Evolutionary conservation across 139 green algal species (phyloP).

Genomic region (Asterochloris sp.): DNA sequence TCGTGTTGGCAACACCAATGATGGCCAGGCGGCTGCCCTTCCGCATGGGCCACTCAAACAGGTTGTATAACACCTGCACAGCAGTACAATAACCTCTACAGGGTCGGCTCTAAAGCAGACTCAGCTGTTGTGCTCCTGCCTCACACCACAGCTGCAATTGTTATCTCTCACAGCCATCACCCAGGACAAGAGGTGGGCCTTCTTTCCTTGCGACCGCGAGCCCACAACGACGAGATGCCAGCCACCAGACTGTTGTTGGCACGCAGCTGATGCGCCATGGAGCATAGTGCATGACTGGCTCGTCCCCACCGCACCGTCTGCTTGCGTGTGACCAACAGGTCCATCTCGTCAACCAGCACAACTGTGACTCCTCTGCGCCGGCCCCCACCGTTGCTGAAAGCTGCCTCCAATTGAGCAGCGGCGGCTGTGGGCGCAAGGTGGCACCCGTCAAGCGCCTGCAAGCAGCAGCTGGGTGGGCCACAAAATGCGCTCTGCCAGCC

Average conservation of each 20-base stretch:
- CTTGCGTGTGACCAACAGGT: conserved; percentile 89
- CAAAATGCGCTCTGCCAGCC: neutral
- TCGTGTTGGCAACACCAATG: conserved; percentile 97
- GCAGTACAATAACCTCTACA: too few species aligned
- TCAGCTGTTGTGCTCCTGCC: neutral
- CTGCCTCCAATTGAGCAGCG: conserved; percentile 61
- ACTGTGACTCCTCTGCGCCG: conserved; percentile 50
- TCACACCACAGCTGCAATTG: too few species aligned
- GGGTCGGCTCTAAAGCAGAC: neutral
- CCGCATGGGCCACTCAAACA: conserved; percentile 93
- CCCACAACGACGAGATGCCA: too few species aligned
- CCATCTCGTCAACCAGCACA: conserved; percentile 95
- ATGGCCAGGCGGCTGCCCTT: conserved; percentile 67
- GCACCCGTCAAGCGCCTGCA: conserved; percentile 75
- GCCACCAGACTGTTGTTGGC: too few species aligned
- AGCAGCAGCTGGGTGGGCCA: neutral
- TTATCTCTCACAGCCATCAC: neutral
- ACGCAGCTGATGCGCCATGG: too few species aligned
- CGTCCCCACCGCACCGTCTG: conserved; percentile 52
- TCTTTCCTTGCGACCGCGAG: neutral
- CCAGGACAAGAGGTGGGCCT: too few species aligned
- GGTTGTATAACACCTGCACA: conserved; percentile 92
- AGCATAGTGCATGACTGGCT: too few species aligned
- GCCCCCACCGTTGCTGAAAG: conserved; percentile 46
- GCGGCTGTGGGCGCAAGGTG: conserved; percentile 47